phyloP scores from a whole-genome alignment of 495 filamentous ascomycete genomes.

The Penicillium ochrochloron region DNA sequence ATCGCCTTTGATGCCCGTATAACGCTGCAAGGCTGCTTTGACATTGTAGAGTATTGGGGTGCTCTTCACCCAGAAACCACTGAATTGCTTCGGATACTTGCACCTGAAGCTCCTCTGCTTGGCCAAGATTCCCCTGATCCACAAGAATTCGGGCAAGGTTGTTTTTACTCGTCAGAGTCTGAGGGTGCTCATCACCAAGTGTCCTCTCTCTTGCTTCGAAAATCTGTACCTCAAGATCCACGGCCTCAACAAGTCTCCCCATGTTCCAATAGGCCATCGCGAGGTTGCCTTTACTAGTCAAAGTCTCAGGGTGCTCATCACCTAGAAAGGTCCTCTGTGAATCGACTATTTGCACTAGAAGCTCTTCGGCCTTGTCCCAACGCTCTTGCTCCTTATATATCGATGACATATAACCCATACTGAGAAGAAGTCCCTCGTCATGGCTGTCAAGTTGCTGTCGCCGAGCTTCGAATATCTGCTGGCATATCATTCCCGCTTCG shows the following conservation, averaged over 20 bases:
- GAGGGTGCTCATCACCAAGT: conserved; percentile 1
- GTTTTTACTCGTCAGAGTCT: not conserved
- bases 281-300: not conserved
- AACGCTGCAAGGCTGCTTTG: conserved; percentile 12
- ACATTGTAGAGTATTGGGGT: conserved; percentile 13
- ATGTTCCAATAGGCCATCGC: not conserved
- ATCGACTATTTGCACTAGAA: not conserved
- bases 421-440: not conserved
- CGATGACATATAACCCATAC: not conserved
- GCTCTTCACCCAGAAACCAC: conserved; percentile 8
- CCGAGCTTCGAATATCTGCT: not conserved
- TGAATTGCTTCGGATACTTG: conserved; percentile 4
- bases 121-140: not conserved
- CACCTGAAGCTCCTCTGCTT: conserved; percentile 1
- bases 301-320: not conserved
- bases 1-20: not conserved
- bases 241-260: not conserved
- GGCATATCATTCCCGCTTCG: not conserved
- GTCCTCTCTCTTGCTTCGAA: not conserved
- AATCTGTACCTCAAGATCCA: not conserved
- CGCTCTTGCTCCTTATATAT: not conserved
- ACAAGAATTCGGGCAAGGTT: not conserved
- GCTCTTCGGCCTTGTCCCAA: not conserved
- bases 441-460: not conserved
- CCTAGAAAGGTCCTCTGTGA: not conserved